A percentile compares a stretch with the other conserved stretches of the same genome.
Conservation (phyloP, 164 flowering plant species). For the Hamamelis virginiana region DNA sequence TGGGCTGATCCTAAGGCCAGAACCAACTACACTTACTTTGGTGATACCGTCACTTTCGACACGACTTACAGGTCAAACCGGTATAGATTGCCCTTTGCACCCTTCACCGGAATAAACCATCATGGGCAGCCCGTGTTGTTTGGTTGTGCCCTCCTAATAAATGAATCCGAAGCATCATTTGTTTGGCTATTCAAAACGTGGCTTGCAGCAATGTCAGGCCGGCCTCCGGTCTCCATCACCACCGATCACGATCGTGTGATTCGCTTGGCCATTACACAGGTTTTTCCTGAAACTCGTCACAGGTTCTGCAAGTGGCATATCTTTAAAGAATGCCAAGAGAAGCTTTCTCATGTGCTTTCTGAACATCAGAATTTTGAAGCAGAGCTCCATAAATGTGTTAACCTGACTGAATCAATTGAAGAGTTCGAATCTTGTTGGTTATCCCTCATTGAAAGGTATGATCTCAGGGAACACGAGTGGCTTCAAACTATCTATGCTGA, state of each 20-base stretch:
- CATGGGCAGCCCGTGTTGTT: slow-evolving; percentile 46
- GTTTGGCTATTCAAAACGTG: slow-evolving; percentile 48
- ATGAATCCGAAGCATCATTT: slow-evolving; percentile 41
- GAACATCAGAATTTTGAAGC: slow-evolving; percentile 39
- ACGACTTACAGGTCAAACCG: slow-evolving; percentile 42
- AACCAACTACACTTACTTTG: slow-evolving; percentile 40
- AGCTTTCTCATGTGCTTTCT: slow-evolving; percentile 28
- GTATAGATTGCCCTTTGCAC: slow-evolving; percentile 41
- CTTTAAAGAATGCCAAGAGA: slow-evolving; percentile 39
- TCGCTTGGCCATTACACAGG: slow-evolving; percentile 30
- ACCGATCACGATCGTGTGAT: slow-evolving; percentile 42
- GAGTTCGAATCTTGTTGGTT: slow-evolving; percentile 48
- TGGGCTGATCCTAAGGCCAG: slow-evolving; percentile 44
- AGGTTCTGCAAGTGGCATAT: slow-evolving; percentile 50
- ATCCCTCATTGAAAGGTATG: slow-evolving; percentile 29
- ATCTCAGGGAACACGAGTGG: slow-evolving; percentile 43
- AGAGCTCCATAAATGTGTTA: slow-evolving; percentile 43
- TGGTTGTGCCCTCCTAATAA: slow-evolving; percentile 48
- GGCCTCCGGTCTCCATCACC: slow-evolving; percentile 39
- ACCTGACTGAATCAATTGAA: slow-evolving; percentile 35
- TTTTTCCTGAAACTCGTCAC: slow-evolving; percentile 44
- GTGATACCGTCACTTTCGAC: slow-evolving; percentile 48
- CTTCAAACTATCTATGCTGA: slow-evolving; percentile 35
- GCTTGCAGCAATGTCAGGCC: slow-evolving; percentile 38
- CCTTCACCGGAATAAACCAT: slow-evolving; percentile 50